These are phyloP conservation scores for Globisporangium spinosum DNA, from an alignment of 352 stramenopile species.

Conservation along the genomic window DNA sequence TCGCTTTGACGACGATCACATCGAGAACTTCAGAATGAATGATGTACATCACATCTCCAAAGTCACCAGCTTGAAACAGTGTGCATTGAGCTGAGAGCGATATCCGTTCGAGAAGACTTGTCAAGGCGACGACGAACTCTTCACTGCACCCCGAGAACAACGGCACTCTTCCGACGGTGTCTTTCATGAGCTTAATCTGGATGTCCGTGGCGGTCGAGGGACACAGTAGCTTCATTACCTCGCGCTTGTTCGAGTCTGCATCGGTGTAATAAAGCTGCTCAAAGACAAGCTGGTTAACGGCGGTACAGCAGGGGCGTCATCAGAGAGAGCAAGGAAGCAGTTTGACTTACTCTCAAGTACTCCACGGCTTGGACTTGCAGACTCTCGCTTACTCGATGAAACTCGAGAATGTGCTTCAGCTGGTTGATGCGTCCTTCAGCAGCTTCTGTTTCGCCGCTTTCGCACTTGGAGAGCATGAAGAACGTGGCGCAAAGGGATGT, in stretches of 20 bases:
- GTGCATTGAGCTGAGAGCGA: conserved; percentile 52
- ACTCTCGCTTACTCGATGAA: conserved; percentile 53
- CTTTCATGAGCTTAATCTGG: conserved; percentile 61
- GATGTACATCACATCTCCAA: conserved; percentile 75
- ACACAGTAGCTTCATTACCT: conserved; percentile 64
- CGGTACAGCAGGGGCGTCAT: background rate
- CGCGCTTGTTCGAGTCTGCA: conserved; percentile 64
- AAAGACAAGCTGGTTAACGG: conserved; percentile 6
- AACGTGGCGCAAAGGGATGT: conserved; percentile 66
- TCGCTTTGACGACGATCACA: conserved; percentile 50
- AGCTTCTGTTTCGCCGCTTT: conserved; percentile 55
- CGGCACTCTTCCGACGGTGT: conserved; percentile 44
- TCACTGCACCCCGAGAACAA: conserved; percentile 57
- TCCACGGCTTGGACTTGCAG: conserved; percentile 62
- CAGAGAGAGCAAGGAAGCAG: background rate
- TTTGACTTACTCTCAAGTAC: conserved; percentile 43
- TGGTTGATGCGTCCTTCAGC: conserved; percentile 70
- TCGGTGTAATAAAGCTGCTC: conserved; percentile 62
- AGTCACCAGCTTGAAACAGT: conserved; percentile 52
- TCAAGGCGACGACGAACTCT: conserved; percentile 56
- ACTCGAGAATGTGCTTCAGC: conserved; percentile 63
- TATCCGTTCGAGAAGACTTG: conserved; percentile 59
- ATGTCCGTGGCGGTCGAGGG: conserved; percentile 74
- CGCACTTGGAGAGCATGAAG: conserved; percentile 79
- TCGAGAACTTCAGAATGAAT: conserved; percentile 66